phyloP scores from a whole-genome alignment of 169 alveolate species.

The Neospora caninum region DNA sequence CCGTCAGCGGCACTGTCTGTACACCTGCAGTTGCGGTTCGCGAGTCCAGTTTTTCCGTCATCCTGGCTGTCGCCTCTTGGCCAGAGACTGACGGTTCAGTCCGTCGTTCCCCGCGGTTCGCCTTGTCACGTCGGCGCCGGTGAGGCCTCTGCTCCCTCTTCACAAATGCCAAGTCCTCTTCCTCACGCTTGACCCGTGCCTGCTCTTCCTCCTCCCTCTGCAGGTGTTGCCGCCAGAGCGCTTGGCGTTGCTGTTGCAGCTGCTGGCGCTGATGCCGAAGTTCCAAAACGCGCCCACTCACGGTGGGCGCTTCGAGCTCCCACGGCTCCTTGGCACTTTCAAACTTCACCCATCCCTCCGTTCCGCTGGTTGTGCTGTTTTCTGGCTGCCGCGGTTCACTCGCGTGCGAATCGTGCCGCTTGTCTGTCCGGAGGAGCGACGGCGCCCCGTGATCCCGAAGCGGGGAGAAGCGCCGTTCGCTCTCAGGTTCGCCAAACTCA shows the following conservation, averaged over 20 bases:
- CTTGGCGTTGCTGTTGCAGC: conserved; percentile 18
- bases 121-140: background rate
- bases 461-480: background rate
- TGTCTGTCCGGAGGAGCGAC: background rate
- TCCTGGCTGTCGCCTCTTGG: background rate
- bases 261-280: conserved; percentile 16
- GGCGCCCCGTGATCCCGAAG: background rate
- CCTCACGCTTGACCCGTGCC: background rate
- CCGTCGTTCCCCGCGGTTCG: background rate
- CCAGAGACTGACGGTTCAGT: background rate
- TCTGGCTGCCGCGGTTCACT: background rate
- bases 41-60: background rate
- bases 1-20: background rate
- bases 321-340: background rate
- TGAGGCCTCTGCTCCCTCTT: background rate
- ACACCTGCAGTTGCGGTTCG: background rate
- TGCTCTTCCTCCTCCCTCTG: background rate
- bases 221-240: background rate
- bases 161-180: background rate
- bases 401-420: background rate
- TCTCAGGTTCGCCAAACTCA: background rate
- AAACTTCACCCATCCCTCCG: background rate
- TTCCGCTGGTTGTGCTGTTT: background rate
- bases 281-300: background rate
- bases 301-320: background rate